phyloP scores from a whole-genome alignment of 192 early-diverging fungal species.

The Coemansia sp. region DNA sequence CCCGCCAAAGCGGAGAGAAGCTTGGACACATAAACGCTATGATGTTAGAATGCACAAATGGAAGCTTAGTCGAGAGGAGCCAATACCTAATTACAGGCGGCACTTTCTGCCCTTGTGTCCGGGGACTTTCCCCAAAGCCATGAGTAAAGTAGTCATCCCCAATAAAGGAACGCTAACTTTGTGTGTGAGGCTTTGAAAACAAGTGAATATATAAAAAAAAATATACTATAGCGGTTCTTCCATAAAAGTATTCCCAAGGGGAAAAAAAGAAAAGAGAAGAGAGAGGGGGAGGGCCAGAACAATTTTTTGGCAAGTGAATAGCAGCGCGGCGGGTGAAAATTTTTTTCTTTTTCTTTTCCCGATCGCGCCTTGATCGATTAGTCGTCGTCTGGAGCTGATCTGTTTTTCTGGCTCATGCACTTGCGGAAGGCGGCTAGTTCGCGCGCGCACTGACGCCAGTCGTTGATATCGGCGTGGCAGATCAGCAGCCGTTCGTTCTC shows the following conservation, averaged over 20 bases:
- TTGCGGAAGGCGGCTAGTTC: constrained; percentile 80
- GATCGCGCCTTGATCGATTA: neutral
- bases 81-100: constrained; percentile 59
- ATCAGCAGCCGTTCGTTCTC: constrained; percentile 83
- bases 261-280: constrained; percentile 21
- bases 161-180: constrained; percentile 16
- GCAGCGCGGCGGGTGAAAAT: neutral
- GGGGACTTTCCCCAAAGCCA: constrained; percentile 61
- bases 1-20: neutral
- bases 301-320: too few species aligned
- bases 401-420: constrained; percentile 62
- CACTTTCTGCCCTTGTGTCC: constrained; percentile 59
- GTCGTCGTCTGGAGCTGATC: neutral
- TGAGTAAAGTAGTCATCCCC: constrained; percentile 10
- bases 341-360: neutral
- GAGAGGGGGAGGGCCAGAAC: too few species aligned
- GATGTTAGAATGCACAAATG: neutral
- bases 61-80: constrained; percentile 2
- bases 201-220: constrained; percentile 23
- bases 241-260: constrained; percentile 54
- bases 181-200: constrained; percentile 56
- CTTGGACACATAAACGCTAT: neutral
- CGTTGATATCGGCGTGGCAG: constrained; percentile 83
- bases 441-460: constrained; percentile 83
- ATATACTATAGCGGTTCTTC: constrained; percentile 55